Evolutionary conservation across 305 asterid species (phyloP).

Genomic region (Fraxinus albicans): DNA sequence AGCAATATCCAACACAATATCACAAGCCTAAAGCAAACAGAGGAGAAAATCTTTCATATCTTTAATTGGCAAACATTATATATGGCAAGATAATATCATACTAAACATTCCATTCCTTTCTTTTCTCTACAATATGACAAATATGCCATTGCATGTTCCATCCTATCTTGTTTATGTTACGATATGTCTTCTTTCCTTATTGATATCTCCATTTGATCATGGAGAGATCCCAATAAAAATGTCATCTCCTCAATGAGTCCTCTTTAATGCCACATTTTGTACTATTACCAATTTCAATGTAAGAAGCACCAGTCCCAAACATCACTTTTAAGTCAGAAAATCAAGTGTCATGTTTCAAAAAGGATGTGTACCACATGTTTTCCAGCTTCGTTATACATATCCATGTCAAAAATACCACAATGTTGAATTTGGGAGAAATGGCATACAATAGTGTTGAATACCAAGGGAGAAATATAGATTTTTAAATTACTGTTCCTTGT

Average conservation of each 20-base stretch:
- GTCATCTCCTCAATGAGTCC: not conserved
- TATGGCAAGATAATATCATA: not conserved
- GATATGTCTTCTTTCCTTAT: not conserved
- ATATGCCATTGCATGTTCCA: not conserved
- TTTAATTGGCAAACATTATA: not conserved
- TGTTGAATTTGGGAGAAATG: not conserved
- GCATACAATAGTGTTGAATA: not conserved
- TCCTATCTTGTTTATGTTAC: slow-evolving; percentile 8
- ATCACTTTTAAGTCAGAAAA: not conserved
- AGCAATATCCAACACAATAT: slow-evolving; percentile 9
- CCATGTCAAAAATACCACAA: not conserved
- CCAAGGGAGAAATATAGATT: not conserved
- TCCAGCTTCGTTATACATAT: not conserved
- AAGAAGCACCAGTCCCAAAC: not conserved
- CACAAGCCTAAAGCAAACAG: not conserved
- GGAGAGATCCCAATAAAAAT: not conserved
- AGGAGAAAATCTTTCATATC: not conserved
- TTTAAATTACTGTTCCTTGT: not conserved
- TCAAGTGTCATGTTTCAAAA: not conserved
- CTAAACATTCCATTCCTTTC: not conserved
- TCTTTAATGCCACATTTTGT: not conserved
- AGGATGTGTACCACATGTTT: not conserved
- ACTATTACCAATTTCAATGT: not conserved
- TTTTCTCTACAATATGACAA: not conserved
- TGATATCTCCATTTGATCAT: slow-evolving; percentile 1